Base-by-base conservation (phyloP, 352 stramenopile species). In the Pythium monospermum region DNA sequence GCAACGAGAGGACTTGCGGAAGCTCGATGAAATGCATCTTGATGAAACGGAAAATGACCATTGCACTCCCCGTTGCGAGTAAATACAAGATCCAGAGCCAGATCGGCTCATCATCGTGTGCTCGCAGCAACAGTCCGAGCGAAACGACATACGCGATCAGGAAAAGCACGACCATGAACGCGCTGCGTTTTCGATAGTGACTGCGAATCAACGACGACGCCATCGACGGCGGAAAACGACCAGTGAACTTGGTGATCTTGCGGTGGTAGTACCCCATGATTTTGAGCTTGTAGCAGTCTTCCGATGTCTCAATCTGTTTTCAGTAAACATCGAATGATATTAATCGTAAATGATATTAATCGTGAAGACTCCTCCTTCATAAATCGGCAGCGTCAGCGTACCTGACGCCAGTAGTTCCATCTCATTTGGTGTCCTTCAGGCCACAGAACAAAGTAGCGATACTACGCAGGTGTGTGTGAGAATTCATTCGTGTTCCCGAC, bases 211-310 rank as follows among this genome's bases (percentile, higher is more conserved):
- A 57, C 1, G 46, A 53, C 3, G 69, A 61, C 21, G 65, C 58
- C 63, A 85, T 69, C 1, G 65, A 59, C 6, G 53, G 26, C 0
- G 77, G 77, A 55, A 91, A 91, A 3, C 59, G 62, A 6, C 72
- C 77, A 6, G 77, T 58, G 21, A 87, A 87, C 53, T 87, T 82
- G 12, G 72, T 68, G 58, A 91, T 91, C 65, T 87, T 89, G 66
- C 77, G 73, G 44, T 89, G 76, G 56, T 91, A 91, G 51, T 85
- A 87, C n/a, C 80, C 80, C 50, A 89, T 57, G 36, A 91, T 87
- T 59, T 86, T 91, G 57, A 91, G 74, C 42, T 73, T 74, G 65
- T 89, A 85, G 38, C 64, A 68, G 26, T 84, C 75, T 51, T 81
- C 75, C 3, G 76, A 74, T 40, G 72, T 57, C 44, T 86, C 80